Percentiles rank a stretch among this genome's conserved stretches.
These are phyloP conservation scores for Massarina eburnea DNA, from an alignment of 2,329 filamentous ascomycete genomes.

Conservation along the genomic window DNA sequence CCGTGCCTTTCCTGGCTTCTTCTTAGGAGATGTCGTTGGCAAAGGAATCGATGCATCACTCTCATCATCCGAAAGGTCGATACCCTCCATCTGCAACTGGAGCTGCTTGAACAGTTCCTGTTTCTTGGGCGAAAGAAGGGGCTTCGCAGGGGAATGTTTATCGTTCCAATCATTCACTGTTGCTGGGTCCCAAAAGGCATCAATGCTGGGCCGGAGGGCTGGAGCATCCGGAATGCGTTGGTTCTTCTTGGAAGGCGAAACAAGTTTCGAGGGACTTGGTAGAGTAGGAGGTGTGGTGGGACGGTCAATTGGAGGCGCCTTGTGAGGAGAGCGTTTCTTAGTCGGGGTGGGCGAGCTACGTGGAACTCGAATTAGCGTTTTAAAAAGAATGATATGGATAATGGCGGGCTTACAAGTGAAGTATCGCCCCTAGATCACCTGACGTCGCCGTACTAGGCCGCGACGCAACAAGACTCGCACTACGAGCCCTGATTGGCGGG, in stretches of 20 bases:
- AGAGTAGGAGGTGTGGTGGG: conserved; percentile 34
- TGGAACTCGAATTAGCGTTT: conserved; percentile 7
- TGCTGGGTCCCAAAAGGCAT: conserved; percentile 42
- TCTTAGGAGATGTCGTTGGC: conserved; percentile 24
- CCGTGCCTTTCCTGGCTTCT: conserved; percentile 12
- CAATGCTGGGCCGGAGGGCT: conserved; percentile 37
- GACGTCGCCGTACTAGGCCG: conserved; percentile 35
- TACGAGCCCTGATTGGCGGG: conserved; percentile 20
- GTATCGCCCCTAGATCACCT: conserved; percentile 25
- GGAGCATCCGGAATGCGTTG: conserved; percentile 30
- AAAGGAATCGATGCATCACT: conserved; percentile 24
- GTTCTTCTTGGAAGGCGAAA: conserved; percentile 41
- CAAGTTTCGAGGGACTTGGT: conserved; percentile 36
- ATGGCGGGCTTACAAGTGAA: conserved; percentile 30
- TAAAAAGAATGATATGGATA: not conserved
- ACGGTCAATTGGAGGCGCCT: conserved; percentile 33
- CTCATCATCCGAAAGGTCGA: conserved; percentile 21
- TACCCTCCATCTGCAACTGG: conserved; percentile 28
- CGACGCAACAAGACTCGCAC: conserved; percentile 27
- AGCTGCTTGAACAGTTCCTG: conserved; percentile 36
- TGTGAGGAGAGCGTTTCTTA: conserved; percentile 36
- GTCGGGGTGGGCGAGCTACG: conserved; percentile 35
- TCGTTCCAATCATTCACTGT: conserved; percentile 43
- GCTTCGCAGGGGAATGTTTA: conserved; percentile 38
- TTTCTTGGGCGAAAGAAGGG: conserved; percentile 38